Evolutionary conservation across 345 rosid species (phyloP), one percentile per base, ranked within the genome.

Genomic region (Bruguiera gymnorhiza): DNA sequence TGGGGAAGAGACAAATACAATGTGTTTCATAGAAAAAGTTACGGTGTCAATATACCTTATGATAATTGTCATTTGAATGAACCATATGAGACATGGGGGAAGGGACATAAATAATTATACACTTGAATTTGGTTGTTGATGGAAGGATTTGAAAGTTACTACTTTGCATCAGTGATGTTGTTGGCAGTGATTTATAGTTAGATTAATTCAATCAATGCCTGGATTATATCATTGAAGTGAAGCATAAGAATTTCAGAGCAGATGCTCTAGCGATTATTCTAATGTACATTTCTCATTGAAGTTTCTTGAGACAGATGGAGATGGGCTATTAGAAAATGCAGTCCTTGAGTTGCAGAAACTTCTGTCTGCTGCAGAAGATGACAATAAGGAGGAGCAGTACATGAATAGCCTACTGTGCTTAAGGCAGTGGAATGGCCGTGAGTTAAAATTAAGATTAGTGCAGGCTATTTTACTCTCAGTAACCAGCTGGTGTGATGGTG

Each of bases 291-390:
- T 62, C 69, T 32, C 57, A 26, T 75, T 81, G 82, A 86, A 95
- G 99, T 95, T 88, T 84, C 82, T 82, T 66, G 79, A 67, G 73
- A 91, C 97, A 80, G 87, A 80, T 64, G 96, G 86, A 75, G 84
- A 84, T 59, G 67, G 70, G 67, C 90, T 95, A 69, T 81, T 95
- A 59, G 89, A 87, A 48, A 80, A 76, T 52, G 83, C 91, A 55
- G 79, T 79, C 76, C 72, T 65, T 66, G 86, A 85, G 87, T 79
- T 95, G 74, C 87, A 86, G 71, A 85, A 83, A 79, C 79, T 82
- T 77, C 48, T 81, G 48, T 67, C 76, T 53, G 65, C 72, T 70
- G 86, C 81, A 76, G 83, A 74, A 56, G 78, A 73, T 78, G 82
- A 82, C 58, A 36, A 55, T 80, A 83, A 77, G 79, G 96, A 88